These are phyloP conservation scores for Lepiota venenata DNA, from an alignment of 768 basidiomycete species.

Conservation along the genomic window DNA sequence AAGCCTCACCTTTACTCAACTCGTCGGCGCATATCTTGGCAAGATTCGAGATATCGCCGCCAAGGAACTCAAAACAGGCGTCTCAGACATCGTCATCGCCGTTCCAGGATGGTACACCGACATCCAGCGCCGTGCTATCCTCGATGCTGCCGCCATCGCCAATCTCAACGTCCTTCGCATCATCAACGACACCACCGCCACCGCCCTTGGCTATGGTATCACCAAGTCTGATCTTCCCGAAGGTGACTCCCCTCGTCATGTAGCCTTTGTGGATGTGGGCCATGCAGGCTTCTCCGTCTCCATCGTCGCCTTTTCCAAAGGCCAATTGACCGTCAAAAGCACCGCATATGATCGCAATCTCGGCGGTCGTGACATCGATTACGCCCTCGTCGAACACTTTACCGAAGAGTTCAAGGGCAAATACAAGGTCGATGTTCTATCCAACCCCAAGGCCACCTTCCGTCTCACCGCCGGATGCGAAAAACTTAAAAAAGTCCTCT, in stretches of 20 bases:
- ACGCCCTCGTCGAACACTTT: constrained; percentile 86
- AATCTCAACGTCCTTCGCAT: constrained; percentile 89
- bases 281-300: constrained; percentile 88
- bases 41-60: constrained; percentile 88
- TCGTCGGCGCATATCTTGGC: constrained; percentile 87
- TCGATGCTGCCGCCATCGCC: constrained; percentile 88
- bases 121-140: constrained; percentile 82
- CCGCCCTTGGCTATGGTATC: constrained; percentile 97
- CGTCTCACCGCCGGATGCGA: constrained; percentile 86
- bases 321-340: constrained; percentile 81
- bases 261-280: constrained; percentile 94
- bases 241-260: constrained; percentile 73
- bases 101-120: constrained; percentile 98
- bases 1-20: constrained; percentile 83
- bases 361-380: constrained; percentile 96
- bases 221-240: constrained; percentile 96
- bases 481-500: constrained; percentile 93
- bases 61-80: constrained; percentile 79
- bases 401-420: constrained; percentile 91
- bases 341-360: constrained; percentile 92
- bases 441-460: constrained; percentile 91
- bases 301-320: constrained; percentile 92
- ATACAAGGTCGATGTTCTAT: constrained; percentile 95
- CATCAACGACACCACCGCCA: constrained; percentile 96
- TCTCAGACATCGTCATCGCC: constrained; percentile 92